Conservation (phyloP, 108 stramenopile genomes). For the Bacterosira constricta region DNA sequence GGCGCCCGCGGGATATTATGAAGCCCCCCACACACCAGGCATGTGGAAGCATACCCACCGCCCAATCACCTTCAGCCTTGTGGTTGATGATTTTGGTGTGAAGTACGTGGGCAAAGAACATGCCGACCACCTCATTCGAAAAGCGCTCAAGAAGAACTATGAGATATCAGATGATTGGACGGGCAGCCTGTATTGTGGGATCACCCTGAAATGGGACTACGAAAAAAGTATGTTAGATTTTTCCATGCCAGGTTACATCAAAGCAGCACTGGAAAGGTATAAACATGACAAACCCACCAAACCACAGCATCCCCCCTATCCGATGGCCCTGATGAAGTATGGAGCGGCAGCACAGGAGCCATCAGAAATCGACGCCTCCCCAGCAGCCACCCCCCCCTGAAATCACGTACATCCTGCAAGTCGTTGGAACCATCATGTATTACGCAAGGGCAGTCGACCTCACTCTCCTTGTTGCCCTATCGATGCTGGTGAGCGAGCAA, state of each 20-base stretch:
- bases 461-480: no score
- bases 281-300: constrained; percentile 28
- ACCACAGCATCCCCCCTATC: constrained; percentile 43
- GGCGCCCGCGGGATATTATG: constrained; percentile 16
- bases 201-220: constrained; percentile 51
- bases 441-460: no score
- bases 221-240: constrained; percentile 8
- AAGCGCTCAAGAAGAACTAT: constrained; percentile 18
- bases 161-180: constrained; percentile 23
- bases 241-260: constrained; percentile 52
- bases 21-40: constrained; percentile 41
- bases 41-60: constrained; percentile 32
- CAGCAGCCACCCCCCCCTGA: no score
- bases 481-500: no score
- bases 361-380: constrained; percentile 19
- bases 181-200: constrained; percentile 32
- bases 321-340: constrained; percentile 15
- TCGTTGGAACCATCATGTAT: no score
- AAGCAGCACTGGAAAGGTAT: constrained; percentile 24
- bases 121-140: constrained; percentile 37
- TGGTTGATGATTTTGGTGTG: constrained; percentile 63
- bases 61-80: constrained; percentile 37
- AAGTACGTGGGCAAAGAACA: constrained; percentile 34
- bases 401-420: no score
- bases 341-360: no score